Percentiles rank a stretch among this genome's conserved stretches.
Evolutionary conservation across 106 monocot species (phyloP).

Genomic region (Acorus calamus): DNA sequence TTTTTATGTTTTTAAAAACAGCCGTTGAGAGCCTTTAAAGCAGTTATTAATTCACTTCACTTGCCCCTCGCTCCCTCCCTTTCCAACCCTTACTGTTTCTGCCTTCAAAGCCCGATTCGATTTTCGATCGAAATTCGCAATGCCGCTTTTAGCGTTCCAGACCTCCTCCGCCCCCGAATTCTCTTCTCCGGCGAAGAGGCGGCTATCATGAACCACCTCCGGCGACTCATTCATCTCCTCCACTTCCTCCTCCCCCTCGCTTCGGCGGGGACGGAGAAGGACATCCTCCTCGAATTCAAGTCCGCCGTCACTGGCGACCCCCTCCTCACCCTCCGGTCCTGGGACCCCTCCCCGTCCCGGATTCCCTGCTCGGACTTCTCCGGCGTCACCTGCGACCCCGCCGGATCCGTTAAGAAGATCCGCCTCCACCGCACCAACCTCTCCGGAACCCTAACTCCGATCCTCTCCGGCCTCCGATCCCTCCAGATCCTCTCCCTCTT

Average conservation of each 20-base stretch:
- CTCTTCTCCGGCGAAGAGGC: too few relatives aligned
- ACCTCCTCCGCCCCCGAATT: too few relatives aligned
- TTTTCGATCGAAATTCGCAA: too few relatives aligned
- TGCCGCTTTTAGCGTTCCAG: too few relatives aligned
- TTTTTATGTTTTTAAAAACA: too few relatives aligned
- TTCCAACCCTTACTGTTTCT: too few relatives aligned
- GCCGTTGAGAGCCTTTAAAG: too few relatives aligned
- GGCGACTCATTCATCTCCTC: neutral
- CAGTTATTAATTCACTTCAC: too few relatives aligned
- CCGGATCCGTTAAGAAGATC: conserved; percentile 53
- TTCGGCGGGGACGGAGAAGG: conserved; percentile 38
- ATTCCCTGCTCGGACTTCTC: conserved; percentile 56
- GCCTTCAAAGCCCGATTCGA: too few relatives aligned
- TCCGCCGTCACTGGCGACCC: conserved; percentile 53
- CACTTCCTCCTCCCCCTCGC: conserved; percentile 1
- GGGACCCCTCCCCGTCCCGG: conserved; percentile 58
- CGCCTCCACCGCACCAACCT: conserved; percentile 48
- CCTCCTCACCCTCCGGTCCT: conserved; percentile 39
- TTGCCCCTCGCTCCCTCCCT: too few relatives aligned
- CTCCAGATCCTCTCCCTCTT: conserved; percentile 69
- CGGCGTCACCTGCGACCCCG: conserved; percentile 56
- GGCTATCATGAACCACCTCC: too few relatives aligned
- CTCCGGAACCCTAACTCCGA: conserved; percentile 40
- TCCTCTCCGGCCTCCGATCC: conserved; percentile 38
- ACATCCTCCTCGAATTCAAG: conserved; percentile 68